Evolutionary conservation across 345 rosid species (phyloP).

Genomic region (Eucalyptus cloeziana): DNA sequence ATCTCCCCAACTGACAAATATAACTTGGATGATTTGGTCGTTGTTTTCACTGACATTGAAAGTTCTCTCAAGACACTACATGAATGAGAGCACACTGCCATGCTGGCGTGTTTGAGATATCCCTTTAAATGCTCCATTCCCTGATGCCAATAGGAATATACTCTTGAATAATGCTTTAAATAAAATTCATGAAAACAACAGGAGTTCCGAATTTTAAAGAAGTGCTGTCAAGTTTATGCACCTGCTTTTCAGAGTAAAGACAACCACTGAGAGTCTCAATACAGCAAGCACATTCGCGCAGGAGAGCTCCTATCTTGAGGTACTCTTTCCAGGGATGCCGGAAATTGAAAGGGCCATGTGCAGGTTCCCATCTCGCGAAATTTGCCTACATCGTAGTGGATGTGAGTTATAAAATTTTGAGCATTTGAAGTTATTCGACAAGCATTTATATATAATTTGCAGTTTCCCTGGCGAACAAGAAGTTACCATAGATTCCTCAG

Average conservation of each 20-base stretch:
- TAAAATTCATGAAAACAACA: not conserved
- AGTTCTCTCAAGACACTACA: slow-evolving; percentile 39
- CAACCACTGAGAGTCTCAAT: slow-evolving; percentile 43
- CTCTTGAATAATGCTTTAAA: not conserved
- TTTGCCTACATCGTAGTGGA: slow-evolving; percentile 20
- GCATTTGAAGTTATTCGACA: not conserved
- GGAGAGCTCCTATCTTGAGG: slow-evolving; percentile 47
- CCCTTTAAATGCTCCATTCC: slow-evolving; percentile 32
- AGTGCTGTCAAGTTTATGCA: not conserved
- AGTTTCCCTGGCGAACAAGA: not conserved
- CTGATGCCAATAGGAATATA: slow-evolving; percentile 3
- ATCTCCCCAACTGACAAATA: slow-evolving; percentile 31
- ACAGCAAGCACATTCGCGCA: slow-evolving; percentile 58
- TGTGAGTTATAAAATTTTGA: not conserved
- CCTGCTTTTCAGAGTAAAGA: slow-evolving; percentile 35
- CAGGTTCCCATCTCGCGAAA: slow-evolving; percentile 77
- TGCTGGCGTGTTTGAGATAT: slow-evolving; percentile 24
- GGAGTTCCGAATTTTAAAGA: not conserved
- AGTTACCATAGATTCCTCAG: slow-evolving; percentile 61
- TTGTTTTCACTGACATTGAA: slow-evolving; percentile 21
- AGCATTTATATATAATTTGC: not conserved
- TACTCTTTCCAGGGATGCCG: slow-evolving; percentile 79
- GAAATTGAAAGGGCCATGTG: slow-evolving; percentile 58
- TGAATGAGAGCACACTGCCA: slow-evolving; percentile 21
- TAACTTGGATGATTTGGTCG: slow-evolving; percentile 30